Conservation (phyloP, 1,284 basidiomycete species). For the Tremellales sp. region DNA sequence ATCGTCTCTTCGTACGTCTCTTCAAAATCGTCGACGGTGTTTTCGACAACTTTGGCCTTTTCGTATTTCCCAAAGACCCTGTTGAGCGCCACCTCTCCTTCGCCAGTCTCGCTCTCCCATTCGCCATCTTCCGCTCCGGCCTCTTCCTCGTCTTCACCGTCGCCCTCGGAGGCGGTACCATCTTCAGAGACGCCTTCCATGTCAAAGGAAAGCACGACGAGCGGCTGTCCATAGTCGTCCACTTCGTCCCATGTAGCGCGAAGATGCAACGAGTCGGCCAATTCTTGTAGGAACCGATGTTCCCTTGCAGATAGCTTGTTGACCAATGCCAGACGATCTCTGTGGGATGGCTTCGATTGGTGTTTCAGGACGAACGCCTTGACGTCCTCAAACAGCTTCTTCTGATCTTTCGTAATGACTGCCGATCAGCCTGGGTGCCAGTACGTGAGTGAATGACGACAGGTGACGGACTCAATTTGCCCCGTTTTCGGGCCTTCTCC, state of each 20-base stretch:
- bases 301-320: conserved; percentile 76
- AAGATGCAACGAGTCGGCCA: conserved; percentile 72
- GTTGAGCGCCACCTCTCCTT: conserved; percentile 63
- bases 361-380: conserved; percentile 62
- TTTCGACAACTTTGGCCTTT: conserved; percentile 68
- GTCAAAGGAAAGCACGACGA: conserved; percentile 54
- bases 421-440: conserved; percentile 11
- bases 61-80: conserved; percentile 83
- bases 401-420: conserved; percentile 71
- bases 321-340: conserved; percentile 59
- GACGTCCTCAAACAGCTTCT: conserved; percentile 69
- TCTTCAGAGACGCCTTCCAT: conserved; percentile 52
- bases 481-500: conserved; percentile 47
- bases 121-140: conserved; percentile 28
- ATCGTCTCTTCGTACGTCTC: conserved; percentile 67
- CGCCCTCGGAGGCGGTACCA: conserved; percentile 17
- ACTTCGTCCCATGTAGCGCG: conserved; percentile 82
- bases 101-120: conserved; percentile 28
- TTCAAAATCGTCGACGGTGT: conserved; percentile 67
- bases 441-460: neutral
- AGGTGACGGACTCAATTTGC: conserved; percentile 38
- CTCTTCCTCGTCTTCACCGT: conserved; percentile 18
- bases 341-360: conserved; percentile 52
- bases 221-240: conserved; percentile 67
- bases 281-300: conserved; percentile 65